Evolutionary conservation across 1,284 basidiomycete genomes (phyloP), one percentile per base, ranked within the genome.

Genomic region (Irpex sp.): DNA sequence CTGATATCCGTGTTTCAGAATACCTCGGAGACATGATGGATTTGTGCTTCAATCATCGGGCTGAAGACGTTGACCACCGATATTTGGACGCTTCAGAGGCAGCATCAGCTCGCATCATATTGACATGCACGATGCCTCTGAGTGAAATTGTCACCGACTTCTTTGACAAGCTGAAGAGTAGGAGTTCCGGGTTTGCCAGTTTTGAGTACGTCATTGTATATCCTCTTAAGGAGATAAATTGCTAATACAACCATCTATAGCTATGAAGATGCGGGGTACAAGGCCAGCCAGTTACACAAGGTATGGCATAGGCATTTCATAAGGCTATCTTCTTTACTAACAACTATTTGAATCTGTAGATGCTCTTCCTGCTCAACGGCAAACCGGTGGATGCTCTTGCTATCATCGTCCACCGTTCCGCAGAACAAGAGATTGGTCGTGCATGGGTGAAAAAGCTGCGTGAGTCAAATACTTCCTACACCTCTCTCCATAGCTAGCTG

Each of bases 11-110:
- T 15, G 9, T 8, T 31, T 55, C 65, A 86, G 93, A 93, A 64
- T 93, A 94, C 72, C 84, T 96, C 52, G 94, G 94, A 15, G 88
- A 89, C 58, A 94, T 97, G 89, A 95, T 98, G 89, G 91, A 94
- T 54, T 82, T 97, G 0, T 96, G 94, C 74, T 91, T 87, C 72
- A 80, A 82, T 15, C 91, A 91, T 72, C 85, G 94, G 60, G 92
- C 88, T n/a, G 85, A 88, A 63, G 84, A 92, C 64, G 73, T 94
- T 63, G 88, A 94, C 60, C 89, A 94, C 76, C 83, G 84, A 44
- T 91, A 94, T 70, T 78, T 96, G 15, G 93, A 96, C 65, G 78
- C 83, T 8, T 56, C 54, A 3, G 80, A 79, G 3, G 70, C 76
- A 8, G 79, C 68, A 3, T 76, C 86, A 9, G 78, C 88, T 1